phyloP scores from a whole-genome alignment of 208 protist genomes.

The Leishmania tarentolae region DNA sequence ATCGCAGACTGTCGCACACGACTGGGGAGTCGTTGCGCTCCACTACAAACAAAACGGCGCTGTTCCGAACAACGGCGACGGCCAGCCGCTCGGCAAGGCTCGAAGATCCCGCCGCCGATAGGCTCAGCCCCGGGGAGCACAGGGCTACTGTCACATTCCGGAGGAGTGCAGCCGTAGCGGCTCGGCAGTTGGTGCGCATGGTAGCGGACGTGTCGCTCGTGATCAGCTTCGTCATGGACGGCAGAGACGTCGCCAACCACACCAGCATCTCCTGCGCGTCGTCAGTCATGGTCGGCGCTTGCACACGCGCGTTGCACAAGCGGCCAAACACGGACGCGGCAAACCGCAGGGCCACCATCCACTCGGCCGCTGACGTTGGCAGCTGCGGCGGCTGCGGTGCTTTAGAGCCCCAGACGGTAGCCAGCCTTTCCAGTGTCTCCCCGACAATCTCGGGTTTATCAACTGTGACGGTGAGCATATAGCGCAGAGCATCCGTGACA shows the following conservation, averaged over 20 bases:
- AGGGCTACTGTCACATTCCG: constrained; percentile 24
- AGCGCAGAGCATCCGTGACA: constrained; percentile 38
- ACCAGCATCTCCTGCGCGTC: constrained; percentile 14
- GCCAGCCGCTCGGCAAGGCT: constrained; percentile 11
- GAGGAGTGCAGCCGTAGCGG: constrained; percentile 24
- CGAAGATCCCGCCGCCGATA: not conserved
- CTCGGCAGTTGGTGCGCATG: constrained; percentile 15
- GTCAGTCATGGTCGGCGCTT: not conserved
- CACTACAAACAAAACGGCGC: constrained; percentile 22
- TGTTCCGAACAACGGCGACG: constrained; percentile 24
- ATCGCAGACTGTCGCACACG: constrained; percentile 22
- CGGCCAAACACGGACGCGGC: constrained; percentile 20
- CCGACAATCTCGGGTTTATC: not conserved
- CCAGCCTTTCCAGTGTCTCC: constrained; percentile 2
- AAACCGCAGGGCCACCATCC: constrained; percentile 28
- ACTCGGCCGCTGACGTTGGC: constrained; percentile 24
- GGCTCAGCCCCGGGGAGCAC: constrained; percentile 3
- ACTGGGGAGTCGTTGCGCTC: constrained; percentile 22
- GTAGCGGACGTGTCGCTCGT: constrained; percentile 7
- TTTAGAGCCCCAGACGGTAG: constrained; percentile 4
- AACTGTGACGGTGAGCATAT: constrained; percentile 11
- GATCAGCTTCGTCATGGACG: constrained; percentile 26
- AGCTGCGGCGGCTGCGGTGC: constrained; percentile 8
- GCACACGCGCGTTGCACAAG: constrained; percentile 7
- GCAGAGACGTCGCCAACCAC: constrained; percentile 13